Base-by-base conservation (phyloP, 345 rosid genomes). In the Fremontodendron californicum region DNA sequence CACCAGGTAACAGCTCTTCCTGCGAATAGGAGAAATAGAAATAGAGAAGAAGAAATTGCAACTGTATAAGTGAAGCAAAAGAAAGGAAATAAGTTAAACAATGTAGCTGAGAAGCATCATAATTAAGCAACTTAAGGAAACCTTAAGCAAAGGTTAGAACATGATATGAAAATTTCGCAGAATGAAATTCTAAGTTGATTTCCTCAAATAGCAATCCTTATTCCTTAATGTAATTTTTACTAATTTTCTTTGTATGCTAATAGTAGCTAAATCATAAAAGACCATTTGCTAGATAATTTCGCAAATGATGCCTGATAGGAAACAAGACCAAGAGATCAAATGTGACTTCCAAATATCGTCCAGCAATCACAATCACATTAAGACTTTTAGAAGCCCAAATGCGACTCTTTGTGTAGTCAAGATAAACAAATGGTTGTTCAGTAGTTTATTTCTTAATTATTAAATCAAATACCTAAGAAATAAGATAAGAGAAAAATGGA, bases 1-100 rank as follows among this genome's bases (percentile, higher is more conserved):
- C 99, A 78, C 99, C 98, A 27, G 97, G 97, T 43, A 96, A 85
- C 76, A 93, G 80, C 54, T 84, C 98, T 86, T 96, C 99, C 98
- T 96, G 89, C 58, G 74, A 54, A 54, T 78, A 46, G 60, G 2
- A 57, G 54, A 68, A 21, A 61, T n/a, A 31, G 18, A 71, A 51
- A 33, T 25, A 23, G 13, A 5, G 6, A 48, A 45, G 23, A 31
- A 73, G 31, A 60, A 45, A 46, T 8, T 69, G n/a, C 9, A 8
- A 33, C 18, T 2, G 7, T 7, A 4, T 1, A 13, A 29, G 65
- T 13, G 4, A 31, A 31, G 42, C 9, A 7, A 62, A 62, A 16
- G 0, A 12, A 54, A 45, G 39, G 21, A 27, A 64, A 66, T 37
- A 73, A 29, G 51, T 43, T n/a, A n/a, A n/a, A n/a, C 18, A 18